Evolutionary conservation across 2,329 filamentous ascomycete genomes (phyloP).

Genomic region (Diaporthe longicolla): DNA sequence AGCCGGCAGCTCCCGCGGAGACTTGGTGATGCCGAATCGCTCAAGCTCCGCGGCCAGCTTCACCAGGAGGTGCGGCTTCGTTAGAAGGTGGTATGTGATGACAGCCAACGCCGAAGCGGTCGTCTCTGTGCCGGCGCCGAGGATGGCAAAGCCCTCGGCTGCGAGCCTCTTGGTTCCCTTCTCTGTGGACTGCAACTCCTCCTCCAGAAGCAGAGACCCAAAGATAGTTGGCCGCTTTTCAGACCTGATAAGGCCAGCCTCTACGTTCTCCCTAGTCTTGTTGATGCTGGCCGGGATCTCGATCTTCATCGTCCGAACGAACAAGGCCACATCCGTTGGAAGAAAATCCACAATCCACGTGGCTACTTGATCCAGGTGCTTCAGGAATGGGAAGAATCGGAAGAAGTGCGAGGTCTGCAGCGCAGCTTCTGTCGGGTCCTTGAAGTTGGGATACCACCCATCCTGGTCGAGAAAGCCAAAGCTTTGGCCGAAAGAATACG

Average conservation of each 20-base stretch:
- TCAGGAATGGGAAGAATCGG: constrained; percentile 44
- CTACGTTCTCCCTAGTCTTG: constrained; percentile 49
- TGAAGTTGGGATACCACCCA: constrained; percentile 48
- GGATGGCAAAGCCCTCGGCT: constrained; percentile 50
- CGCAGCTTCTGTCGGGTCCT: constrained; percentile 45
- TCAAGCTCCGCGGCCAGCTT: constrained; percentile 51
- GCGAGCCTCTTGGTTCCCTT: constrained; percentile 49
- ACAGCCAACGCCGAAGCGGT: constrained; percentile 44
- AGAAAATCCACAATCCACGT: constrained; percentile 38
- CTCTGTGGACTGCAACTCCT: constrained; percentile 49
- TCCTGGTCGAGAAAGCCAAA: constrained; percentile 47
- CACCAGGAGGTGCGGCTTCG: constrained; percentile 29
- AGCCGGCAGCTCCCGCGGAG: constrained; percentile 16
- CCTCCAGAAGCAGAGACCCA: constrained; percentile 48
- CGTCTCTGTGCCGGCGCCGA: constrained; percentile 48
- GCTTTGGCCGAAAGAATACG: constrained; percentile 44
- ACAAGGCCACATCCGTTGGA: constrained; percentile 13
- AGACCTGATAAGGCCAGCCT: constrained; percentile 43
- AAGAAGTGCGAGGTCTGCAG: constrained; percentile 46
- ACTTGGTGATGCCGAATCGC: constrained; percentile 52
- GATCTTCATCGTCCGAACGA: constrained; percentile 52
- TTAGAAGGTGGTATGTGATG: constrained; percentile 44
- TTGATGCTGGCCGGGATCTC: constrained; percentile 54
- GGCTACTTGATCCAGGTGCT: constrained; percentile 44
- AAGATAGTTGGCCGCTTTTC: constrained; percentile 53